Base-by-base conservation (phyloP, 176 grass and related monocot genomes). In the Cenchrus americanus region DNA sequence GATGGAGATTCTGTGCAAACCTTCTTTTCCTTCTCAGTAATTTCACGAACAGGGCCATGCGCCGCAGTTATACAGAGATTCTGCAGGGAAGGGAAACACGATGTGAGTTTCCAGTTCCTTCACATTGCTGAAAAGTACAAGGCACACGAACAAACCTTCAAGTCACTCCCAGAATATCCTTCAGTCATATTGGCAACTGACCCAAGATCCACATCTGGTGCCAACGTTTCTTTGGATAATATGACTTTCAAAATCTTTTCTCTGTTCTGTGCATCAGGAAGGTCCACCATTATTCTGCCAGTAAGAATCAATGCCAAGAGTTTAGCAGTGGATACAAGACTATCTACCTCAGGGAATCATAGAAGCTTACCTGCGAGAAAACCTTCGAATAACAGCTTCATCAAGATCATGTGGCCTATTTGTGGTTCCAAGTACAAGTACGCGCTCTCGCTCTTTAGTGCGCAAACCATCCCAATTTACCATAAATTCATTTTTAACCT, bases 401-500 rank as follows among this genome's bases (percentile, higher is more conserved):
- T 97, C 92, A 77, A 97, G 80, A 71, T 97, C 94, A 92, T 87
- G 92, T 72, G 92, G 94, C 42, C 92, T 87, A 64, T 97, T 94
- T 81, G 94, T 97, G 32, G 94, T 90, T 80, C 86, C 94, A 55
- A 97, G 92, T 82, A 97, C 88, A 72, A 94, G 83, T 52, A 94
- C 86, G 14, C 90, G 87, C 74, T 97, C 94, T 52, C 80, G 66
- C 53, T 88, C 90, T 89, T 94, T 92, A 80, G 94, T 97, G 55
- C 81, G 77, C 49, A 97, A 46, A 24, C 92, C 94, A 77, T 97
- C 94, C 94, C 94, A 97, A 61, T 94, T 82, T 34, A 89, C 81
- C 94, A 94, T 92, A 76, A 97, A 94, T 69, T 97, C 94, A 80
- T 94, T 97, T 83, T 92, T 97, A 77, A 97, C 89, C 81, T 75